Conservation (phyloP, 208 protist genomes). For the Strigomonas culicis region DNA sequence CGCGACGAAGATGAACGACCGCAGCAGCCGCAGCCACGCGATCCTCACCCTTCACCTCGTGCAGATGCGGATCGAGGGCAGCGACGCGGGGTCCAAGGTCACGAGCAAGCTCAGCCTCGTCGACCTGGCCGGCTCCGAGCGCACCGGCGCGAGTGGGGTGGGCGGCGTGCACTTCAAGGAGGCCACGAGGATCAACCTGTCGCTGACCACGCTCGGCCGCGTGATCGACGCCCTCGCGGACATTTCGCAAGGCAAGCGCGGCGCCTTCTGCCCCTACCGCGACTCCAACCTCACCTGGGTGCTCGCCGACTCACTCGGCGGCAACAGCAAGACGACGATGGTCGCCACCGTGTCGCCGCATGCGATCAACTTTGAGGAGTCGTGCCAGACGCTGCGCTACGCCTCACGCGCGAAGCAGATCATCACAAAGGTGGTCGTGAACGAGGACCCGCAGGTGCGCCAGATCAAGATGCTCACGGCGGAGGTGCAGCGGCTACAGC, state of each 20-base stretch:
- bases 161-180: conserved; percentile 64
- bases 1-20: conserved; percentile 74
- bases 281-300: conserved; percentile 89
- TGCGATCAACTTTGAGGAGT: conserved; percentile 87
- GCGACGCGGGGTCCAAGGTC: conserved; percentile 37
- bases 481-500: conserved; percentile 67
- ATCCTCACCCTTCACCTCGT: conserved; percentile 75
- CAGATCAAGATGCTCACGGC: conserved; percentile 63
- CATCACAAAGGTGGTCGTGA: conserved; percentile 87
- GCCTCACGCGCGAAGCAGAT: conserved; percentile 90
- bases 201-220: conserved; percentile 87
- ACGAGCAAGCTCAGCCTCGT: conserved; percentile 90
- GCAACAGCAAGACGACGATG: conserved; percentile 94
- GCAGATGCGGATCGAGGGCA: conserved; percentile 46
- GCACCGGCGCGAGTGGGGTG: conserved; percentile 57
- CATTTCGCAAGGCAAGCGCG: conserved; percentile 51
- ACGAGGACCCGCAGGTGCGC: conserved; percentile 89
- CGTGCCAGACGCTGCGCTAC: conserved; percentile 91
- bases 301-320: conserved; percentile 84
- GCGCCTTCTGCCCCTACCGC: conserved; percentile 66
- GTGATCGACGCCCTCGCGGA: conserved; percentile 86
- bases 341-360: conserved; percentile 93
- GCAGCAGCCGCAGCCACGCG: conserved; percentile 83
- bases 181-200: conserved; percentile 90
- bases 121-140: conserved; percentile 92